These are phyloP conservation scores for Penicillium sp. DNA, from an alignment of 2,329 filamentous ascomycete species.

Conservation along the genomic window DNA sequence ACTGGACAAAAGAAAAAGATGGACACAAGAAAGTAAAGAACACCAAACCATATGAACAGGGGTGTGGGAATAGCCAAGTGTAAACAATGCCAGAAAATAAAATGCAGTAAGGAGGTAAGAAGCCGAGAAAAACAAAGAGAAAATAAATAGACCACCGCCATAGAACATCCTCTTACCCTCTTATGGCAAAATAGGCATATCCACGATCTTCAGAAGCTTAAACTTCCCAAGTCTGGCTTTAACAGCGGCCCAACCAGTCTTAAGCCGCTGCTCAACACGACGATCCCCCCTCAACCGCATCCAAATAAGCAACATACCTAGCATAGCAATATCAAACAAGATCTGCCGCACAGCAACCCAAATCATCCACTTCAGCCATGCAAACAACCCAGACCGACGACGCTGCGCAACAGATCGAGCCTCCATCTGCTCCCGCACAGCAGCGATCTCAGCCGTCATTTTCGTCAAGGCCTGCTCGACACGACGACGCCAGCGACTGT, in stretches of 20 bases:
- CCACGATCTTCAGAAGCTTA: slow-evolving; percentile 26
- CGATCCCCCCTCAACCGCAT: slow-evolving; percentile 45
- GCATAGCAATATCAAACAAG: slow-evolving; percentile 64
- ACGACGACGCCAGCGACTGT: slow-evolving; percentile 69
- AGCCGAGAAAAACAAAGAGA: neutral
- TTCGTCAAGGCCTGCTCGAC: slow-evolving; percentile 85
- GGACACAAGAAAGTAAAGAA: slow-evolving; percentile 13
- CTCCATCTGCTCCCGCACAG: slow-evolving; percentile 85
- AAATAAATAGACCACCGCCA: neutral
- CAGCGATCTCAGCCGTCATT: slow-evolving; percentile 89
- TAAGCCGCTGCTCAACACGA: slow-evolving; percentile 42
- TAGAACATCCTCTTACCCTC: neutral
- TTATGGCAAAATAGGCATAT: slow-evolving; percentile 30
- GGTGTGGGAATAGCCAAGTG: neutral
- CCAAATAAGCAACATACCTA: slow-evolving; percentile 43
- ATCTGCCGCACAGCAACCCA: slow-evolving; percentile 73
- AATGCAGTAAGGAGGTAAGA: slow-evolving; percentile 3
- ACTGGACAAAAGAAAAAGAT: slow-evolving; percentile 25
- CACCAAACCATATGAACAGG: too few species aligned
- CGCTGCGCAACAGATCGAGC: slow-evolving; percentile 69
- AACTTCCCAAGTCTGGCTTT: slow-evolving; percentile 34
- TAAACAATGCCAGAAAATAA: slow-evolving; percentile 4
- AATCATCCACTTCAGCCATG: slow-evolving; percentile 69
- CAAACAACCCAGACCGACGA: slow-evolving; percentile 62
- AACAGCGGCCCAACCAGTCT: slow-evolving; percentile 34